A percentile compares a stretch with the other conserved stretches of the same genome.
These are phyloP conservation scores for Eimeria praecox DNA, from an alignment of 169 alveolate genomes.

Conservation along the genomic window DNA sequence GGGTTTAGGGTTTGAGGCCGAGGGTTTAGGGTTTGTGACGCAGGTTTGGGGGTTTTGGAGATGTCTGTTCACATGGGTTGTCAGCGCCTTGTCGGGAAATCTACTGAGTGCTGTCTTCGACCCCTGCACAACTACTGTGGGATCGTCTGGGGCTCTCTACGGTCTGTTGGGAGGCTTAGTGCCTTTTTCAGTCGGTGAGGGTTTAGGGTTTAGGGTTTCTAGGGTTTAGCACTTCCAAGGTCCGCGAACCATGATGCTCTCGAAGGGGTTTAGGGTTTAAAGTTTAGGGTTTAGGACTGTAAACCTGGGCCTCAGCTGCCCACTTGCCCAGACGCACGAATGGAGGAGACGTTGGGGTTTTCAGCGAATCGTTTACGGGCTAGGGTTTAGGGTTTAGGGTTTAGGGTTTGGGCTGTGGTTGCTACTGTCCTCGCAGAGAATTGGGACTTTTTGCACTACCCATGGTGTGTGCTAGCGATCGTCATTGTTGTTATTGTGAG, in stretches of 20 bases:
- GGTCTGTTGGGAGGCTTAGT: conserved; percentile 94
- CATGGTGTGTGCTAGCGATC: conserved; percentile 45
- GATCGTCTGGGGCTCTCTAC: conserved; percentile 94
- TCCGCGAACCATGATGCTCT: background rate
- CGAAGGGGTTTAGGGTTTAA: background rate
- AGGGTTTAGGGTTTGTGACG: background rate
- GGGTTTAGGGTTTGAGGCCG: background rate
- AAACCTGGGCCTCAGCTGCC: background rate
- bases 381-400: conserved; percentile 8
- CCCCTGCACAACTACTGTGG: conserved; percentile 93
- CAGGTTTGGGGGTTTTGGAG: conserved; percentile 94
- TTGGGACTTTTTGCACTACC: conserved; percentile 29
- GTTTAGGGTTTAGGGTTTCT: conserved; percentile 29
- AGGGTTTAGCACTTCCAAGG: background rate
- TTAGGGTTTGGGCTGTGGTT: conserved; percentile 17
- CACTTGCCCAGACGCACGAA: background rate
- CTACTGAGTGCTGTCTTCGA: conserved; percentile 90
- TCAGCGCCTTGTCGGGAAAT: conserved; percentile 91
- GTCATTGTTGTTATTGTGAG: conserved; percentile 45
- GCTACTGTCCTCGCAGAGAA: background rate
- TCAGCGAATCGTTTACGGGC: background rate
- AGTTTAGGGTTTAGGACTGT: background rate
- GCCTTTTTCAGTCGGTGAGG: conserved; percentile 89
- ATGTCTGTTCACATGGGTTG: conserved; percentile 87
- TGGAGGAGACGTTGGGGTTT: background rate